Conservation (phyloP, 331 rosid genomes). For the Malus hybrid region DNA sequence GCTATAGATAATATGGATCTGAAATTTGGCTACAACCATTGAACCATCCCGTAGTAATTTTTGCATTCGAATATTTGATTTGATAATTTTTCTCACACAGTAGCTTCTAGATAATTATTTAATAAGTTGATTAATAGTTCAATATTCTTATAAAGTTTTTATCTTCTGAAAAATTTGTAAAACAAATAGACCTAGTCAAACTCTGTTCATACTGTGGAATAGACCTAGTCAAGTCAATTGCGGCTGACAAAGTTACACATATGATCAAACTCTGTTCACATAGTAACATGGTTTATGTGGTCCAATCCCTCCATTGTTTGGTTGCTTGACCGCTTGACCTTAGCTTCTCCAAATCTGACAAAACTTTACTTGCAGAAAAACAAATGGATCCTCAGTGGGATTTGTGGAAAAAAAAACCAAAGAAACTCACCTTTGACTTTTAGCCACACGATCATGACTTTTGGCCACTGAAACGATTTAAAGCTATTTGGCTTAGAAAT, state of each 20-base stretch:
- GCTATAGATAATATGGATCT: rapidly evolving
- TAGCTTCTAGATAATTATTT: too few species aligned
- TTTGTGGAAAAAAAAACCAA: neutral
- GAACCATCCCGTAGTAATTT: too few species aligned
- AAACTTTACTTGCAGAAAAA: neutral
- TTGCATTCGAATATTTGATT: too few species aligned
- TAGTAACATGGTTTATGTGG: neutral
- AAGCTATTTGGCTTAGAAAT: neutral
- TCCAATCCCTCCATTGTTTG: neutral
- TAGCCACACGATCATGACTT: neutral
- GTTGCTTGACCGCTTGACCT: neutral
- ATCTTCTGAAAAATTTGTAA: too few species aligned
- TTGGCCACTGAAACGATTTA: neutral
- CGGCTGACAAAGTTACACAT: neutral
- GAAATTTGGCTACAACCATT: too few species aligned
- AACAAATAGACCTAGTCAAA: neutral
- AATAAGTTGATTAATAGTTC: too few species aligned
- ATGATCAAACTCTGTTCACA: neutral
- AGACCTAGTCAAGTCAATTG: slow-evolving; percentile 1
- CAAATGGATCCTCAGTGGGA: neutral
- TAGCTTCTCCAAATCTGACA: neutral
- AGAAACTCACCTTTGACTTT: neutral
- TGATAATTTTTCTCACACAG: too few species aligned
- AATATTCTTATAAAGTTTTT: too few species aligned
- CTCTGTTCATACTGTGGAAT: too few species aligned